A percentile compares a stretch with the other conserved stretches of the same genome.
Evolutionary conservation across 1,284 basidiomycete genomes (phyloP).

Genomic region (Retiboletus flavoniger): DNA sequence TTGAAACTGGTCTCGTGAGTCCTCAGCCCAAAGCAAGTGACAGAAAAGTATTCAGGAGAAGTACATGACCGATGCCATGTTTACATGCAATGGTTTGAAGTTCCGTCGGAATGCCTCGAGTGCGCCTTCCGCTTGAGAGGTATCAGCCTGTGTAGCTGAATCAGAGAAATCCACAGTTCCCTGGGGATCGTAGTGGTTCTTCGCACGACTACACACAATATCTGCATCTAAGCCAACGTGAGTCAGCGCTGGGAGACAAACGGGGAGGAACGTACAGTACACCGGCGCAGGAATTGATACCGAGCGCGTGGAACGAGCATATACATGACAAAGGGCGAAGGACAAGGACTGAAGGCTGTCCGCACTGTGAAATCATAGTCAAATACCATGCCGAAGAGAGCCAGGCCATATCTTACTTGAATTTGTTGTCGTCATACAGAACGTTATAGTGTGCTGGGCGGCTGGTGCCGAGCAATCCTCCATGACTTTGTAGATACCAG

Average conservation of each 20-base stretch:
- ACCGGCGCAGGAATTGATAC: conserved; percentile 84
- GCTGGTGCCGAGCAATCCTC: conserved; percentile 64
- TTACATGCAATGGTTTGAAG: conserved; percentile 56
- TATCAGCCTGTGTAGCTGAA: conserved; percentile 44
- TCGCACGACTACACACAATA: conserved; percentile 78
- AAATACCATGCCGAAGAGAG: background rate
- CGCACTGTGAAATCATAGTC: conserved; percentile 41
- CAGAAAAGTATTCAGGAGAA: conserved; percentile 44
- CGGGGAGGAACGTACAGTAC: conserved; percentile 58
- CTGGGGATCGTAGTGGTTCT: conserved; percentile 75
- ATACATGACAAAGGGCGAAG: conserved; percentile 78
- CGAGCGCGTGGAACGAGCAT: conserved; percentile 77
- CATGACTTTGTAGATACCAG: conserved; percentile 78
- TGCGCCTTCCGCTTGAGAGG: conserved; percentile 40
- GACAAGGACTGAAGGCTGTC: conserved; percentile 69
- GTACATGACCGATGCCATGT: conserved; percentile 59
- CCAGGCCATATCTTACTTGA: conserved; percentile 37
- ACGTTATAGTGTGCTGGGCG: conserved; percentile 70
- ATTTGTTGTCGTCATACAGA: conserved; percentile 57
- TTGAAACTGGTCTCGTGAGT: background rate
- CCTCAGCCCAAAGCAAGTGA: background rate
- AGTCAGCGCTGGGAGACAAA: background rate
- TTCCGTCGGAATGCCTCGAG: conserved; percentile 53
- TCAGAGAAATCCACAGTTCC: conserved; percentile 54
- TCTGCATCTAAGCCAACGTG: conserved; percentile 59